Evolutionary conservation across 768 basidiomycete genomes (phyloP), one percentile per base, ranked within the genome.

Genomic region (Amanita pseudoporphyria): DNA sequence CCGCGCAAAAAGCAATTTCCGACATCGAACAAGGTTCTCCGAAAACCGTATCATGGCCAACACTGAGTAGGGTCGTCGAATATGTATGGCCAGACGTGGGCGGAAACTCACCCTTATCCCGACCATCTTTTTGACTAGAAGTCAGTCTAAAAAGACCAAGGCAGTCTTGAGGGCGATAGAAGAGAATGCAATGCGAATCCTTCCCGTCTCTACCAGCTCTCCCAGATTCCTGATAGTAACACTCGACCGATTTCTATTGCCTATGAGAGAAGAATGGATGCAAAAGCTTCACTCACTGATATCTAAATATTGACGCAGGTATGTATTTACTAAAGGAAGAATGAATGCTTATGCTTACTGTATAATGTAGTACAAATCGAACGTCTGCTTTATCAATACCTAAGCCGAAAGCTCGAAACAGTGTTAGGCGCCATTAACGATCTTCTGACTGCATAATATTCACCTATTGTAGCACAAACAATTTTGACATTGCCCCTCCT

Each of bases 221-320:
- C 2, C 95, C 95, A 3, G 88, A 87, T 61, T 98, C 94, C 67
- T 97, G 94, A 62, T 96, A 95, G 62, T 82, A 93, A 0, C 88
- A 86, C 55, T 95, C 93, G 28, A 95, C 62, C 1, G 87, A 88
- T 80, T 94, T 89, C 86, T 87, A 48, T 1, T 31, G 6, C 13
- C 31, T 13, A 39, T 35, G 1, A 45, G 44, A 9, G 10, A 9
- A 22, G 28, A 5, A 16, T 28, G 16, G 5, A 13, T 38, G 31
- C 46, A 35, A 48, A 21, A 52, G 41, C 24, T 37, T 53, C 44
- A 41, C 31, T 38, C 37, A 68, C 68, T 32, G 67, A 67, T 18
- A 67, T 54, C 63, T 65, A 37, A 5, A 51, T 6, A 28, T n/a
- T 22, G 28, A n/a, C n/a, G n/a, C n/a, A 26, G 31, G 52, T 19